Evolutionary conservation across 2,329 filamentous ascomycete genomes (phyloP).

Genomic region (Bipolaris bicolor): DNA sequence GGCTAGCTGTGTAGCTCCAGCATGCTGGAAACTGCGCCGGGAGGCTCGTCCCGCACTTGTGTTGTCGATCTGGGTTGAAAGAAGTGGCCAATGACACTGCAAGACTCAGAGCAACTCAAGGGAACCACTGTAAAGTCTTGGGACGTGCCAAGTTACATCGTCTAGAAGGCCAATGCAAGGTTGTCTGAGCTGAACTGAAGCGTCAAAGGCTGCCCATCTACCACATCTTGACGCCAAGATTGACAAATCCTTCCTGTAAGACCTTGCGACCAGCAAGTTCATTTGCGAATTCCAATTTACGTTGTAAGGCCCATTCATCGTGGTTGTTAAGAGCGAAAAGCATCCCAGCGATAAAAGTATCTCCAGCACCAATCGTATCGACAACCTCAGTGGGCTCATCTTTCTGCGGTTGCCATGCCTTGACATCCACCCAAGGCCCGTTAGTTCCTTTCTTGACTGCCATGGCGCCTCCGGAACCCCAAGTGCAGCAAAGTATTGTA

Average conservation of each 20-base stretch:
- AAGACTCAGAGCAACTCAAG: background rate
- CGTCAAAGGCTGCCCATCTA: background rate
- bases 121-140: background rate
- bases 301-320: slow-evolving; percentile 56
- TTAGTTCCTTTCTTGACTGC: slow-evolving; percentile 48
- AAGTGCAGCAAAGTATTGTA: slow-evolving; percentile 62
- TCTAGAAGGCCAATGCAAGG: background rate
- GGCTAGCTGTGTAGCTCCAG: background rate
- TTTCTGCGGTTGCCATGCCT: slow-evolving; percentile 15
- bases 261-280: slow-evolving; percentile 72
- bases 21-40: slow-evolving; percentile 17
- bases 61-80: slow-evolving; percentile 5
- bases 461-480: slow-evolving; percentile 63
- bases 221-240: slow-evolving; percentile 21
- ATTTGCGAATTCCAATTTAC: slow-evolving; percentile 66
- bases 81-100: background rate
- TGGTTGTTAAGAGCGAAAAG: slow-evolving; percentile 66
- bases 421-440: slow-evolving; percentile 9
- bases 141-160: background rate
- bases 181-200: background rate
- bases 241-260: slow-evolving; percentile 66
- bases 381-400: slow-evolving; percentile 13
- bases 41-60: background rate
- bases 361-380: slow-evolving; percentile 75
- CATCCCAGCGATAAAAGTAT: slow-evolving; percentile 76